Conservation (phyloP, 1,139 yeast species). For the Saccharomyces hybrid region DNA sequence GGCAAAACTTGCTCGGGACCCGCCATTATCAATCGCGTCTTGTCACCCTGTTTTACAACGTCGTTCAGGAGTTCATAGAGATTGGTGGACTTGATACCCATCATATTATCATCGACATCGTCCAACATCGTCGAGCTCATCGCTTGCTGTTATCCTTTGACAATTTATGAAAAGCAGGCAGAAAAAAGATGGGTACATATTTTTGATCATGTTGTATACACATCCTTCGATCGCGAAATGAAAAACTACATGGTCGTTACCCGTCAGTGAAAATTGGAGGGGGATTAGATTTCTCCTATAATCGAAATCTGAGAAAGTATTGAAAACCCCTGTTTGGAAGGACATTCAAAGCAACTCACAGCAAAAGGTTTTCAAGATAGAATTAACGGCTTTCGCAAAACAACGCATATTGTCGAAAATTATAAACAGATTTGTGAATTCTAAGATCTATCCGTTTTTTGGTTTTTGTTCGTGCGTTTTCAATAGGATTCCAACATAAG, state of each 20-base stretch:
- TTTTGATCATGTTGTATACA: not conserved
- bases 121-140: constrained; percentile 4
- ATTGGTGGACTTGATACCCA: constrained; percentile 23
- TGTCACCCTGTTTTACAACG: constrained; percentile 15
- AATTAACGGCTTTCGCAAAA: not conserved
- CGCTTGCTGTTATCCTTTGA: not conserved
- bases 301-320: constrained; percentile 4
- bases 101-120: constrained; percentile 29
- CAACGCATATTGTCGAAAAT: not conserved
- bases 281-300: constrained; percentile 8
- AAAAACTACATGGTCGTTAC: not conserved
- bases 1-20: constrained; percentile 16
- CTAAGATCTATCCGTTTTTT: not conserved
- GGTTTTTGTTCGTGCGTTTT: not conserved
- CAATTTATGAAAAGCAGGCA: not conserved
- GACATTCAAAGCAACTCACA: not conserved
- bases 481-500: not conserved
- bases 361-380: not conserved
- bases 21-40: constrained; percentile 8
- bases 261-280: not conserved
- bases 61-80: constrained; percentile 16
- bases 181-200: not conserved
- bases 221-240: not conserved
- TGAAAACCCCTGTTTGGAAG: not conserved
- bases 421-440: not conserved